Base-by-base conservation (phyloP, 352 stramenopile species). In the Aphanomyces invadans region DNA sequence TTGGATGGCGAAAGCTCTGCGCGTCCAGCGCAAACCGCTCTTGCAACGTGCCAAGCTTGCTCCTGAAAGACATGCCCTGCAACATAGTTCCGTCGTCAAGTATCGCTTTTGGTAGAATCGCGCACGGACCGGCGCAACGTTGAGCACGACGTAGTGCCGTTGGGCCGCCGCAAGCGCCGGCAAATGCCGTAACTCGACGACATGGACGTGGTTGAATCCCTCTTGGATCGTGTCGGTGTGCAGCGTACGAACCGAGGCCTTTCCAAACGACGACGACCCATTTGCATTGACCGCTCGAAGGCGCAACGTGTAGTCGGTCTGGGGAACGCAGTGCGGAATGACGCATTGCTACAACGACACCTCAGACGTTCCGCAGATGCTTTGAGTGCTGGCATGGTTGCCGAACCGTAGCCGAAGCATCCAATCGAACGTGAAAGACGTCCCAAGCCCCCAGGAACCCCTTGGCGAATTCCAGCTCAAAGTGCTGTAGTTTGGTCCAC, bases 291-390 rank as follows among this genome's bases (percentile, higher is more conserved):
- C 49, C 1, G 38, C 59, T 2, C 59, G 59, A 1, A 66, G n/a
- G 21, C 59, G 59, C 19, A 66, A 36, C 9, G 29, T 52, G 29
- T 56, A 66, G 15, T 66, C 59, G 5, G 59, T 66, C 21, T 66
- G 53, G 9, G 59, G 59, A 17, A 21, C 19, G 7, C 19, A n/a
- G 5, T 45, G 15, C 5, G 59, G 59, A 25, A 66, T 26, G 3
- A 66, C 26, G 23, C 42, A 54, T 4, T 21, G 49, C 59, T 66
- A 66, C n/a, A n/a, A n/a, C n/a, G n/a, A n/a, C n/a, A n/a, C n/a
- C n/a, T n/a, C n/a, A n/a, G n/a, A n/a, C n/a, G n/a, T n/a, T n/a
- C n/a, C n/a, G n/a, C n/a, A n/a, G n/a, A n/a, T n/a, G n/a, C n/a
- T n/a, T n/a, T n/a, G n/a, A n/a, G n/a, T n/a, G n/a, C n/a, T n/a